Conservation (phyloP, 106 monocot species). For the Vanilla planifolia region DNA sequence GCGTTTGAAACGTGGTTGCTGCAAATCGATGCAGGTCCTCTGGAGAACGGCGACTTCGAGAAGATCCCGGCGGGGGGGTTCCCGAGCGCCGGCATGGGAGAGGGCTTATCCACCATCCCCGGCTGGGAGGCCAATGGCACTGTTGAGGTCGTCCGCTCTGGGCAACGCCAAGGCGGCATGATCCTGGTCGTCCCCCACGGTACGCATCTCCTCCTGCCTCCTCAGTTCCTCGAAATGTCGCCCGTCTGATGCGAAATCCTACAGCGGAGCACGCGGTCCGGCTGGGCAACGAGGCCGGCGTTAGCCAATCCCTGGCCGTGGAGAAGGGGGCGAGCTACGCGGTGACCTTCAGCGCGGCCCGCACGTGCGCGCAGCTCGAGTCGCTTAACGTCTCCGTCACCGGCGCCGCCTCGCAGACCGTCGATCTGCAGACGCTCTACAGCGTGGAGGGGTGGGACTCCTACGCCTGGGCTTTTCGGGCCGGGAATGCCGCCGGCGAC, state of each 20-base stretch:
- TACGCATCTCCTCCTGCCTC: not conserved
- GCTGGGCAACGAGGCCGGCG: constrained; percentile 84
- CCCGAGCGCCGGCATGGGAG: constrained; percentile 23
- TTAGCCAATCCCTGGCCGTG: constrained; percentile 48
- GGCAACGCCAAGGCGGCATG: constrained; percentile 94
- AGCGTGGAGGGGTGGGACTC: constrained; percentile 93
- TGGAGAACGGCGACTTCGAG: constrained; percentile 91
- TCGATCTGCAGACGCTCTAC: constrained; percentile 95
- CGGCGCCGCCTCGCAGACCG: constrained; percentile 20
- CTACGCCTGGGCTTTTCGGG: constrained; percentile 78
- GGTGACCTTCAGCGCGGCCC: constrained; percentile 85
- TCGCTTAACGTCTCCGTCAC: constrained; percentile 67
- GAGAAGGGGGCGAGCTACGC: constrained; percentile 74
- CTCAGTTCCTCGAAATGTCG: not conserved
- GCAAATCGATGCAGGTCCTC: constrained; percentile 65
- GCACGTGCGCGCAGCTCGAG: constrained; percentile 94
- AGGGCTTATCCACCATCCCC: constrained; percentile 32
- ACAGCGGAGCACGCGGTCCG: constrained; percentile 72
- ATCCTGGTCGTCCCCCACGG: constrained; percentile 95
- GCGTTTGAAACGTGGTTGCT: no score
- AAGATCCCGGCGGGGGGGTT: constrained; percentile 54
- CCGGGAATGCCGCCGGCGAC: constrained; percentile 11
- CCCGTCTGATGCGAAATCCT: not conserved
- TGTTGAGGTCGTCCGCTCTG: constrained; percentile 76
- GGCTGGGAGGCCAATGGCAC: constrained; percentile 83